Evolutionary conservation across 176 grass and related monocot genomes (phyloP), one percentile per base, ranked within the genome.

Genomic region (Rhynchospora breviuscula): DNA sequence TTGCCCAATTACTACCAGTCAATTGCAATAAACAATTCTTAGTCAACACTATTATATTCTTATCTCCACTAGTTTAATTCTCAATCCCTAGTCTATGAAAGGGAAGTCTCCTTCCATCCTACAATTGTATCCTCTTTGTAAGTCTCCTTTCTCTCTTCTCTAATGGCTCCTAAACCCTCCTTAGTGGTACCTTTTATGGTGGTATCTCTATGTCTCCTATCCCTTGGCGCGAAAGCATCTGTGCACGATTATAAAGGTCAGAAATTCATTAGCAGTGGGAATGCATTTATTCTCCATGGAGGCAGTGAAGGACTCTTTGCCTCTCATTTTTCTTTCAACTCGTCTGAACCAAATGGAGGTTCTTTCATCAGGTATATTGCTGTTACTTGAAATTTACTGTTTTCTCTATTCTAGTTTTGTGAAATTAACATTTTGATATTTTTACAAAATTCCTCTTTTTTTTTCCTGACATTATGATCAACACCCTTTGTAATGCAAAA

Each of bases 241-340:
- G 91, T 97, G 77, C 94, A 97, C 62, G 91, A 97, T 31, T 97
- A 91, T 64, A n/a, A 61, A 4, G 91, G 85, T 48, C 83, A 87
- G 82, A 72, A 65, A 57, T 97, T 97, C 84, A 56, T 6, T 3
- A 66, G 22, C 65, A 15, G 67, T 48, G 72, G 91, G 62, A 91
- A 93, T 87, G 94, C 78, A 61, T 93, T 88, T 68, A 79, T 91
- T 65, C 87, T 97, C 31, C 88, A 91, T 73, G 91, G 94, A 64
- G 91, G 94, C 35, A 93, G 91, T 76, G 94, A 97, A 86, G 94
- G 94, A 10, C 85, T 97, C 66, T 88, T 93, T 70, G 89, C 89
- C 47, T 89, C 90, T 15, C 71, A 14, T 85, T 14, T 7, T 63
- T 58, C 77, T 21, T 80, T 87, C 25, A 85, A 74, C 80, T 90